Evolutionary conservation across 805 yeast species (phyloP).

Genomic region (Torulaspora maleeae): DNA sequence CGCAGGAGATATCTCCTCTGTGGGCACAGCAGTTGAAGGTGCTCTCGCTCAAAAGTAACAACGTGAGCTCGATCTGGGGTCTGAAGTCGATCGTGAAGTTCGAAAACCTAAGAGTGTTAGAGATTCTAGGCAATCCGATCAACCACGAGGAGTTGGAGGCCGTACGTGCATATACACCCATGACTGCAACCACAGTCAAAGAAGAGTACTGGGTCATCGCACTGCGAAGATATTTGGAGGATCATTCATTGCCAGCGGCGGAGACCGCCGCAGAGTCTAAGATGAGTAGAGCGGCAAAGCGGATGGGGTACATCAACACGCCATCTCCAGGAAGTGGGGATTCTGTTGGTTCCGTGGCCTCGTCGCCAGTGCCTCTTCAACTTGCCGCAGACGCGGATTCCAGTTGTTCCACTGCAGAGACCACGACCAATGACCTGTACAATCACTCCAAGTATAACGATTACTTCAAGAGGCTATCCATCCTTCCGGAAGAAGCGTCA

Average conservation of each 20-base stretch:
- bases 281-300: slow-evolving; percentile 57
- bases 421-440: slow-evolving; percentile 24
- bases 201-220: slow-evolving; percentile 38
- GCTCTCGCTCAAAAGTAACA: slow-evolving; percentile 58
- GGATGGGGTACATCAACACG: slow-evolving; percentile 62
- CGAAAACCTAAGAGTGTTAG: slow-evolving; percentile 50
- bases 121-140: slow-evolving; percentile 50
- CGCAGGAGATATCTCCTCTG: slow-evolving; percentile 38
- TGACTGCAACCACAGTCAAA: slow-evolving; percentile 38
- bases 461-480: slow-evolving; percentile 60
- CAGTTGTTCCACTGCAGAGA: slow-evolving; percentile 1
- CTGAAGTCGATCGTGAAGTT: slow-evolving; percentile 54
- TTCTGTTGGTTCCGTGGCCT: slow-evolving; percentile 5
- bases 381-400: slow-evolving; percentile 10
- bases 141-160: slow-evolving; percentile 51
- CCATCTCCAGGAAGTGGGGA: slow-evolving; percentile 15
- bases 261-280: slow-evolving; percentile 10
- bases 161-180: slow-evolving; percentile 37
- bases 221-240: slow-evolving; percentile 27
- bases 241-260: slow-evolving; percentile 19
- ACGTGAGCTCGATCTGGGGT: slow-evolving; percentile 40
- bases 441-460: slow-evolving; percentile 49
- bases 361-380: slow-evolving; percentile 9
- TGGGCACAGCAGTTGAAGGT: slow-evolving; percentile 47
- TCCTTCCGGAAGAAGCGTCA: slow-evolving; percentile 48